phyloP scores from a whole-genome alignment of 176 grass and related monocot species.

The Phoenix roebelenii region DNA sequence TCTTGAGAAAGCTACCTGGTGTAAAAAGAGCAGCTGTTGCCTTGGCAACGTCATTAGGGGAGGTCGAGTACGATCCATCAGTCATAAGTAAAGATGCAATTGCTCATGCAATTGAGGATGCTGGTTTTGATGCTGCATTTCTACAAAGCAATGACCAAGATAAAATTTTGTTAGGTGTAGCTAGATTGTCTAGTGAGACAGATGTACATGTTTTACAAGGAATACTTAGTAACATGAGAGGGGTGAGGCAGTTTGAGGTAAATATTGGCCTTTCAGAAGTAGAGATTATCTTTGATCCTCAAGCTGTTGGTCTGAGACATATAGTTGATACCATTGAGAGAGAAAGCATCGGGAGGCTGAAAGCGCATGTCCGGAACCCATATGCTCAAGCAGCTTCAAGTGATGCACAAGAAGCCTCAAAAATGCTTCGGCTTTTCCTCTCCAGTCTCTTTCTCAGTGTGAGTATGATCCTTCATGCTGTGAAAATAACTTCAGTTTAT shows the following conservation, averaged over 20 bases:
- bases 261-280: slow-evolving; percentile 48
- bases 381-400: slow-evolving; percentile 68
- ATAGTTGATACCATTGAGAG: slow-evolving; percentile 71
- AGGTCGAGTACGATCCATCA: slow-evolving; percentile 51
- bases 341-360: slow-evolving; percentile 57
- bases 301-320: slow-evolving; percentile 59
- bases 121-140: slow-evolving; percentile 89
- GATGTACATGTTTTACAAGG: slow-evolving; percentile 45
- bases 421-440: slow-evolving; percentile 76
- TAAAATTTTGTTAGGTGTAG: slow-evolving; percentile 58
- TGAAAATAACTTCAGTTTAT: not conserved
- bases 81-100: slow-evolving; percentile 57
- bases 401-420: slow-evolving; percentile 77
- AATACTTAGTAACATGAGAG: slow-evolving; percentile 49
- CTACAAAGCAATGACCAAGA: slow-evolving; percentile 79
- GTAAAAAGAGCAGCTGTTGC: slow-evolving; percentile 80
- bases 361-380: slow-evolving; percentile 61
- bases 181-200: slow-evolving; percentile 32
- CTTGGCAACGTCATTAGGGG: slow-evolving; percentile 68
- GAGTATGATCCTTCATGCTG: slow-evolving; percentile 31
- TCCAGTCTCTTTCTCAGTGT: slow-evolving; percentile 87
- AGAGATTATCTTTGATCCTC: slow-evolving; percentile 71
- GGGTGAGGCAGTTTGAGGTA: slow-evolving; percentile 49
- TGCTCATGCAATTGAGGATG: slow-evolving; percentile 81
- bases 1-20: slow-evolving; percentile 66